Base-by-base conservation (phyloP, 1,284 basidiomycete species). In the Xerocomus cyaneibrunnescens region DNA sequence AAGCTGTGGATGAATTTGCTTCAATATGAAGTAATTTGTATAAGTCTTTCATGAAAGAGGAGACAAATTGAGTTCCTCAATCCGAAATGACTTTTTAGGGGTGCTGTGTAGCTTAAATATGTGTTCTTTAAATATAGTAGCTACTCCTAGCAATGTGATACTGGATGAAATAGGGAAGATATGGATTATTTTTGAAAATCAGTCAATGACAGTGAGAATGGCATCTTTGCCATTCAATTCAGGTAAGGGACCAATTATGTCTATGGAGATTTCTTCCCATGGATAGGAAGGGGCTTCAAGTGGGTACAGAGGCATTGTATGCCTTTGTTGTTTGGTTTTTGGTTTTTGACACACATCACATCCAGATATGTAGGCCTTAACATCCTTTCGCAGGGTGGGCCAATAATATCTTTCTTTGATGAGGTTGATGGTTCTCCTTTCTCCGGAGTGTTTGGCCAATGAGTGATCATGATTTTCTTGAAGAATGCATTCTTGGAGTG, bases 121-220 rank as follows among this genome's bases (percentile, higher is more conserved):
- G 0, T 74, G 21, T 1, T 72, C 48, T 0, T 50, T 5, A 42
- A 61, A 67, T 0, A 71, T 49, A 0, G 32, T 17, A 0, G 72
- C 73, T 0, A 69, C 51, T 1, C 62, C 65, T 35, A 51, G 21
- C 0, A 70, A 56, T 0, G 64, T 65, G 2, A 71, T 45, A n/a
- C 0, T 34, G 23, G 0, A 9, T 0, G 0, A 37, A 0, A 52
- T 3, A 0, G 48, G 25, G 1, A 60, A 41, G 0, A 47, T 0
- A 0, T 40, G 31, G 0, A 60, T 53, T 42, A 63, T 62, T 12
- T 62, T 76, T 0, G 64, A 70, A 9, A 75, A 64, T 0, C 56
- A 41, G 50, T 78, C 71, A 0, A 75, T 66, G 0, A 76, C 49
- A 0, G 72, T 69, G 1, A 76, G 47, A 28, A 80, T 70, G 0